phyloP scores from a whole-genome alignment of 306 rosid species.

The Trichosanthes truncata region DNA sequence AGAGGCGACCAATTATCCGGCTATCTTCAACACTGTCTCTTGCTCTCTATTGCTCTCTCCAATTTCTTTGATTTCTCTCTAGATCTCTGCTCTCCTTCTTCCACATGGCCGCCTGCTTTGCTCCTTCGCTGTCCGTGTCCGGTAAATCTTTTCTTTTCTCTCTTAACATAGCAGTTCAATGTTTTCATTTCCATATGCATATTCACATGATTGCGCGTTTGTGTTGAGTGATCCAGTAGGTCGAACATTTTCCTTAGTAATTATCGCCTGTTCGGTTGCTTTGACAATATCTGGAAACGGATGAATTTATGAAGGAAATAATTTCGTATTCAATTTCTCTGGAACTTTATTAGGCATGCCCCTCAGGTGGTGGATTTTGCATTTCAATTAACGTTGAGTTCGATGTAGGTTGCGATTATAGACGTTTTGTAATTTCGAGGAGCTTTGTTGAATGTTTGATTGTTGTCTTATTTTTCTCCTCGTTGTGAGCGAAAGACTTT shows the following conservation, averaged over 20 bases:
- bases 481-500: neutral
- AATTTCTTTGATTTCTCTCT: neutral
- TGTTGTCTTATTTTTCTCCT: neutral
- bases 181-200: neutral
- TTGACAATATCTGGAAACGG: neutral
- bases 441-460: neutral
- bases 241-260: neutral
- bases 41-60: neutral
- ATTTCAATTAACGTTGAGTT: neutral
- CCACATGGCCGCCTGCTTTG: slow-evolving; percentile 47
- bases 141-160: slow-evolving; percentile 12
- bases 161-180: neutral
- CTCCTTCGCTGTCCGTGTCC: slow-evolving; percentile 30
- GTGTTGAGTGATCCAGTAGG: neutral
- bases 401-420: neutral
- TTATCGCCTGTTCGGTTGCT: neutral
- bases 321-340: neutral
- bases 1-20: neutral
- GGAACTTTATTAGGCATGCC: neutral
- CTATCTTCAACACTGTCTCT: neutral
- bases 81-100: neutral
- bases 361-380: neutral
- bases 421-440: neutral
- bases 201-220: neutral
- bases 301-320: neutral